Conservation (phyloP, 2,329 filamentous ascomycete genomes). For the Colletotrichum karsti region DNA sequence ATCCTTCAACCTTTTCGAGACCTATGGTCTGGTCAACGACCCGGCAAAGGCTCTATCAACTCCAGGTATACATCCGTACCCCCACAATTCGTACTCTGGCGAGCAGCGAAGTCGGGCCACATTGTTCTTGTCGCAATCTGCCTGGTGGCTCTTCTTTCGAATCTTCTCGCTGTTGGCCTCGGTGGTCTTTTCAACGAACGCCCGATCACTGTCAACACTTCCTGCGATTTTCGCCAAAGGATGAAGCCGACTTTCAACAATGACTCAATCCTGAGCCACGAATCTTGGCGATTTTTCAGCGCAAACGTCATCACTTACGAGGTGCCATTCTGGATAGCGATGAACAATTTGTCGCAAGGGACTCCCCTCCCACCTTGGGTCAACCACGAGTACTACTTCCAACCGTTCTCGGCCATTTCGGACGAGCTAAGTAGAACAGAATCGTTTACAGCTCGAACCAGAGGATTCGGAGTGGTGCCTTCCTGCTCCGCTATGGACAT, state of each 20-base stretch:
- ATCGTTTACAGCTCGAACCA: constrained; percentile 30
- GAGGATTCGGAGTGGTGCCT: constrained; percentile 36
- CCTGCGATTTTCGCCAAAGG: constrained; percentile 22
- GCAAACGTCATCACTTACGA: constrained; percentile 23
- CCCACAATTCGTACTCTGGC: constrained; percentile 57
- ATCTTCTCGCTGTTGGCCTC: constrained; percentile 61
- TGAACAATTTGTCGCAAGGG: constrained; percentile 53
- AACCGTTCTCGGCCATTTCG: constrained; percentile 46
- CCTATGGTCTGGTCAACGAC: constrained; percentile 47
- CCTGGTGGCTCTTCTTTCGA: constrained; percentile 55
- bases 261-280: constrained; percentile 3
- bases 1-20: constrained; percentile 63
- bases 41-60: constrained; percentile 46
- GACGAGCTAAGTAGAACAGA: not conserved
- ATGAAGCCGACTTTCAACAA: constrained; percentile 33
- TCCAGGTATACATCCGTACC: constrained; percentile 62
- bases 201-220: not conserved
- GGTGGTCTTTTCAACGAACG: constrained; percentile 58
- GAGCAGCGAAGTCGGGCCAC: constrained; percentile 54
- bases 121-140: constrained; percentile 57
- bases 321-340: constrained; percentile 42
- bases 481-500: not conserved
- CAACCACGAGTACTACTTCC: constrained; percentile 51
- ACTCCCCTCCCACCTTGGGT: constrained; percentile 61
- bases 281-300: not conserved